Conservation (phyloP, 2,329 filamentous ascomycete species). For the Tolypocladium pustulatum region DNA sequence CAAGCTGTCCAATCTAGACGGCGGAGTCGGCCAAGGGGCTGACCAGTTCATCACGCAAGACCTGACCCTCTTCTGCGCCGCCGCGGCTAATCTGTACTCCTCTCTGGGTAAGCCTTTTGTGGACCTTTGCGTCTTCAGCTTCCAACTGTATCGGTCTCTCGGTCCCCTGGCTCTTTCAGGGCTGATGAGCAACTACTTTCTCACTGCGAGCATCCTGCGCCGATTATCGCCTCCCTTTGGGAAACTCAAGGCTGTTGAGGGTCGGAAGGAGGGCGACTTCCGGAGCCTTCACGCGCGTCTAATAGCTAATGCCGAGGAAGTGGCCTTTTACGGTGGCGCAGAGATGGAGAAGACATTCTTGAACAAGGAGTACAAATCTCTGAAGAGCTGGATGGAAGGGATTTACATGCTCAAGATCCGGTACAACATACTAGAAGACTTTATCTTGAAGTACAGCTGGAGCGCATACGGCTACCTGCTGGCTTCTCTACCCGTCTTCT, state of each 20-base stretch:
- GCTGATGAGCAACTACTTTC: slow-evolving; percentile 83
- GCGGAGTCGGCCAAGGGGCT: slow-evolving; percentile 80
- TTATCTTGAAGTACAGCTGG: slow-evolving; percentile 97
- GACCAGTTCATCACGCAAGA: slow-evolving; percentile 98
- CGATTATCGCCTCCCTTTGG: slow-evolving; percentile 90
- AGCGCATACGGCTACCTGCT: slow-evolving; percentile 94
- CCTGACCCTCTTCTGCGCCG: slow-evolving; percentile 86
- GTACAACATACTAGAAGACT: slow-evolving; percentile 98
- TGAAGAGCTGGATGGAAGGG: slow-evolving; percentile 95
- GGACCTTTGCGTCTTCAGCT: slow-evolving; percentile 97
- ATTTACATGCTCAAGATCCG: slow-evolving; percentile 97
- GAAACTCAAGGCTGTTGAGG: slow-evolving; percentile 92
- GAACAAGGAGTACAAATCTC: slow-evolving; percentile 81
- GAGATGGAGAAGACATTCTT: slow-evolving; percentile 92
- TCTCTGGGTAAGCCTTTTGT: slow-evolving; percentile 95
- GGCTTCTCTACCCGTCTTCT: slow-evolving; percentile 84
- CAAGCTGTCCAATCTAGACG: slow-evolving; percentile 85
- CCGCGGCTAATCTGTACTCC: slow-evolving; percentile 86
- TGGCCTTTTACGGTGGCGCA: slow-evolving; percentile 93
- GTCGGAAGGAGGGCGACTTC: slow-evolving; percentile 91
- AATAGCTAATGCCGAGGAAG: slow-evolving; percentile 94
- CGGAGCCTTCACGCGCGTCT: slow-evolving; percentile 80
- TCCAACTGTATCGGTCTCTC: slow-evolving; percentile 85
- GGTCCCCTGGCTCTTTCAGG: slow-evolving; percentile 81
- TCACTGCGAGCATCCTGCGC: slow-evolving; percentile 82